A percentile compares a stretch with the other conserved stretches of the same genome.
These are phyloP conservation scores for Phylloporus sp. DNA, from an alignment of 768 basidiomycete genomes.

Conservation along the genomic window DNA sequence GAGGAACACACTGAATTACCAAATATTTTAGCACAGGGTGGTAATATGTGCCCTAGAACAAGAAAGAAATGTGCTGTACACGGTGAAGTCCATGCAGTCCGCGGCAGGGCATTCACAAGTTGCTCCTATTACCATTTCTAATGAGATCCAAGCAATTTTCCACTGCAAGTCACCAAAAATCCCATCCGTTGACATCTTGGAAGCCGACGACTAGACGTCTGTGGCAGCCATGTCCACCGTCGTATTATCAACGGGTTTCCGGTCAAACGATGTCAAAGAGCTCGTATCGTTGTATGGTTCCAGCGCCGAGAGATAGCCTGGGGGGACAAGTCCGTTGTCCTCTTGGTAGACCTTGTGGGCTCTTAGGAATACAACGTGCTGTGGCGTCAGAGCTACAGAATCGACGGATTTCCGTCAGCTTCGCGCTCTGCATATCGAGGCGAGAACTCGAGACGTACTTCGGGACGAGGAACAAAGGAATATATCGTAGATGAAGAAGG, in stretches of 20 bases:
- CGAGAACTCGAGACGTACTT: slow-evolving; percentile 36
- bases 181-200: not conserved
- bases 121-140: slow-evolving; percentile 3
- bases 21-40: too few relatives aligned
- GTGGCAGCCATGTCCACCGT: not conserved
- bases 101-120: not conserved
- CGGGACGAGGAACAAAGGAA: slow-evolving; percentile 57
- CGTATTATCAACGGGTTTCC: slow-evolving; percentile 1
- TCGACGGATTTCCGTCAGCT: slow-evolving; percentile 6
- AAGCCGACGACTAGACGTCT: slow-evolving; percentile 13
- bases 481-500: slow-evolving; percentile 50
- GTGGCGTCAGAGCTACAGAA: slow-evolving; percentile 22
- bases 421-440: not conserved
- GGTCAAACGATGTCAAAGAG: slow-evolving; percentile 11
- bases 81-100: not conserved
- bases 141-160: slow-evolving; percentile 2
- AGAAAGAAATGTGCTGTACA: slow-evolving; percentile 12
- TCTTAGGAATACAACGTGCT: slow-evolving; percentile 18
- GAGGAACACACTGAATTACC: too few relatives aligned
- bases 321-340: slow-evolving; percentile 20
- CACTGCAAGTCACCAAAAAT: not conserved
- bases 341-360: slow-evolving; percentile 24
- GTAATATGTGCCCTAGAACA: slow-evolving; percentile 6
- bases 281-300: not conserved
- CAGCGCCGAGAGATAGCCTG: slow-evolving; percentile 20